Evolutionary conservation across 169 alveolate species (phyloP).

Genomic region (Plasmodium fragile): DNA sequence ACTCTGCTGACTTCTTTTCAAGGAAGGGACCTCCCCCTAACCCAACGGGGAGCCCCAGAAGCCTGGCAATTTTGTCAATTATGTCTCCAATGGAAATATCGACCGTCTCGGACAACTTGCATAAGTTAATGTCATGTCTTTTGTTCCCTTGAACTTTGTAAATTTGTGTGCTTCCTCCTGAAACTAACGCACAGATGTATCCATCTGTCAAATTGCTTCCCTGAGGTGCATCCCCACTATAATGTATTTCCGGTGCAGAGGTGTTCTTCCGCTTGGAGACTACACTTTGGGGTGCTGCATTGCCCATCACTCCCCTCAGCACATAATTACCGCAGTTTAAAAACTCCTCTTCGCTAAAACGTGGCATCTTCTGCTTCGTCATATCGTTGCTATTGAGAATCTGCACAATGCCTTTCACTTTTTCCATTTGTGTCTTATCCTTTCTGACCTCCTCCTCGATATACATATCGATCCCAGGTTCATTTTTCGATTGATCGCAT

Average conservation of each 20-base stretch:
- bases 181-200: slow-evolving; percentile 49
- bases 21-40: slow-evolving; percentile 77
- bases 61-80: slow-evolving; percentile 60
- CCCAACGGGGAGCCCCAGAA: slow-evolving; percentile 66
- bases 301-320: slow-evolving; percentile 2
- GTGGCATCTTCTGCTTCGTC: slow-evolving; percentile 7
- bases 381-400: slow-evolving; percentile 55
- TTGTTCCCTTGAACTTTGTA: slow-evolving; percentile 37
- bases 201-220: slow-evolving; percentile 19
- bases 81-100: slow-evolving; percentile 71
- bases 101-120: slow-evolving; percentile 49
- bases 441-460: slow-evolving; percentile 32
- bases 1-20: slow-evolving; percentile 51
- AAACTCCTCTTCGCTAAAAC: slow-evolving; percentile 27
- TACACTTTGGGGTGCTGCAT: not conserved
- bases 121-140: slow-evolving; percentile 38
- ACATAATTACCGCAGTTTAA: slow-evolving; percentile 45
- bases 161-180: slow-evolving; percentile 73
- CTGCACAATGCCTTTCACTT: slow-evolving; percentile 22
- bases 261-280: not conserved
- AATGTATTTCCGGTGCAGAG: not conserved
- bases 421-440: slow-evolving; percentile 26
- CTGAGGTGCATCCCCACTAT: not conserved
- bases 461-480: not conserved
- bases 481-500: not conserved